Evolutionary conservation across 148 eudicot species (phyloP).

Genomic region (Silene latifolia): DNA sequence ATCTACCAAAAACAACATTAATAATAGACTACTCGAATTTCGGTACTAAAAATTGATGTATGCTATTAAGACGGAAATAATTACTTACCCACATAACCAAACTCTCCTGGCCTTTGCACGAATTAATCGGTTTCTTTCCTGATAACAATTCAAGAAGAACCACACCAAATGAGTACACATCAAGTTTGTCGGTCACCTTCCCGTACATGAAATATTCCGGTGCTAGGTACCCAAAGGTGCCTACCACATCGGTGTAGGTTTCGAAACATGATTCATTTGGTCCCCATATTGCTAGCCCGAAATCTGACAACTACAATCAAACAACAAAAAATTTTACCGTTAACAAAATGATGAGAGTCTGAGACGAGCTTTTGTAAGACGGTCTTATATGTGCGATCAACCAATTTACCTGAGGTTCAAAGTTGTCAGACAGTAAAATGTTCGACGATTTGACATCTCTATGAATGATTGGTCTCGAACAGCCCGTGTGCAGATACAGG

Average conservation of each 20-base stretch:
- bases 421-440: constrained; percentile 71
- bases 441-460: constrained; percentile 95
- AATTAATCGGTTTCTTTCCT: constrained; percentile 72
- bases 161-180: constrained; percentile 90
- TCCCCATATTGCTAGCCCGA: constrained; percentile 90
- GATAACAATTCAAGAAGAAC: constrained; percentile 86
- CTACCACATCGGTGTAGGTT: constrained; percentile 71
- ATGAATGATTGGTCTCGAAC: constrained; percentile 66
- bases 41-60: background rate
- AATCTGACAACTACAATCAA: constrained; percentile 64
- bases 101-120: constrained; percentile 68
- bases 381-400: background rate
- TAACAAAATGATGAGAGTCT: background rate
- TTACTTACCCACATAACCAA: constrained; percentile 93
- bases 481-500: constrained; percentile 62
- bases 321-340: background rate
- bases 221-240: constrained; percentile 95
- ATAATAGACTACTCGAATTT: background rate
- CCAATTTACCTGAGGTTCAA: constrained; percentile 65
- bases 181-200: constrained; percentile 84
- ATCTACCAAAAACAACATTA: constrained; percentile 7
- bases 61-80: background rate
- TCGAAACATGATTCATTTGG: constrained; percentile 44
- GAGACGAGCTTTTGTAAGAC: background rate
- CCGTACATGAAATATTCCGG: constrained; percentile 99